phyloP scores from a whole-genome alignment of 2,329 filamentous ascomycete species.

The Colletotrichum truncatum region DNA sequence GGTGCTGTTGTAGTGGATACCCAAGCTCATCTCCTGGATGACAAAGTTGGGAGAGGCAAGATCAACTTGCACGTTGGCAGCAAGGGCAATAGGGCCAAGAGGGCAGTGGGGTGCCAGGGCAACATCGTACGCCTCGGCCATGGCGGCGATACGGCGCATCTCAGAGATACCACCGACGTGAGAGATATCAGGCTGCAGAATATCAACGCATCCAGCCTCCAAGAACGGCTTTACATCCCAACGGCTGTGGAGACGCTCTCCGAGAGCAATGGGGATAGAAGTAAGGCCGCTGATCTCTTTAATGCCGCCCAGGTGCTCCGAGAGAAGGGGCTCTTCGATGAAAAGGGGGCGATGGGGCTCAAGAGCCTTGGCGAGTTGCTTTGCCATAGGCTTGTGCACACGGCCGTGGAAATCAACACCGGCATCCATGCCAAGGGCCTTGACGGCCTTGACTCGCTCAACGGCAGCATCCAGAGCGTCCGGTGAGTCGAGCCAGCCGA shows the following conservation, averaged over 20 bases:
- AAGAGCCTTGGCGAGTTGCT: constrained; percentile 74
- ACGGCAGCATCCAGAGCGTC: constrained; percentile 69
- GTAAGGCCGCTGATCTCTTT: constrained; percentile 65
- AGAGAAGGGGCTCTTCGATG: constrained; percentile 76
- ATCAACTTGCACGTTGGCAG: constrained; percentile 75
- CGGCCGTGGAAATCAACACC: constrained; percentile 83
- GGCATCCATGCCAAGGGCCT: constrained; percentile 74
- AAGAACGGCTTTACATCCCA: constrained; percentile 81
- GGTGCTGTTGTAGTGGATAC: constrained; percentile 81
- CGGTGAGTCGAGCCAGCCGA: constrained; percentile 81
- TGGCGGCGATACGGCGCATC: constrained; percentile 72
- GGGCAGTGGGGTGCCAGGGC: constrained; percentile 79
- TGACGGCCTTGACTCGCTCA: constrained; percentile 74
- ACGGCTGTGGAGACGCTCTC: constrained; percentile 75
- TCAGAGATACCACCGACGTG: constrained; percentile 80
- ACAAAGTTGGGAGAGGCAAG: constrained; percentile 70
- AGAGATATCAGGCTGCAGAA: constrained; percentile 77
- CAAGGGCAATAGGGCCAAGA: constrained; percentile 76
- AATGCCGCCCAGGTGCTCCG: constrained; percentile 73
- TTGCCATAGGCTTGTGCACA: constrained; percentile 83
- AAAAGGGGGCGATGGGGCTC: constrained; percentile 78
- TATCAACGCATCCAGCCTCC: constrained; percentile 73
- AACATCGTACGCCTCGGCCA: constrained; percentile 79
- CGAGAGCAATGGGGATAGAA: constrained; percentile 74
- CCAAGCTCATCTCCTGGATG: constrained; percentile 82